phyloP scores from a whole-genome alignment of 1,284 basidiomycete species.

The Pterulicium gracile region DNA sequence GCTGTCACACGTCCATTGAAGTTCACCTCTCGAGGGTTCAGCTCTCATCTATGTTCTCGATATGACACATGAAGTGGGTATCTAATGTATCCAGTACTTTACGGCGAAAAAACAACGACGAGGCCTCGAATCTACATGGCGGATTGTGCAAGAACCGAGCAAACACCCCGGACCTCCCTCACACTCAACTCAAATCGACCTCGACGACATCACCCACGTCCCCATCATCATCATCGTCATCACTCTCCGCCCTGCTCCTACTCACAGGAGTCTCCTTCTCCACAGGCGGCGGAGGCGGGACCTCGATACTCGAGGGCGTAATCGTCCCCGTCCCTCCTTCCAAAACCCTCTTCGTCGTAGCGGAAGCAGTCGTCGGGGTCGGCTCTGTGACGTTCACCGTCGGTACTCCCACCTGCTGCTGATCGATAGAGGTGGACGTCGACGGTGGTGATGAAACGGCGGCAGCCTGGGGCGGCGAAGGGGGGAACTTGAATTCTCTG shows the following conservation, averaged over 20 bases:
- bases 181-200: conserved; percentile 30
- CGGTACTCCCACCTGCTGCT: conserved; percentile 11
- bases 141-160: too few relatives aligned
- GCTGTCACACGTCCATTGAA: too few relatives aligned
- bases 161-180: too few relatives aligned
- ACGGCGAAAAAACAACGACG: too few relatives aligned
- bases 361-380: conserved; percentile 5
- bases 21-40: too few relatives aligned
- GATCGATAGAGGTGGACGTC: neutral
- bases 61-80: too few relatives aligned
- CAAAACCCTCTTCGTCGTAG: conserved; percentile 8
- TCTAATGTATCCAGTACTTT: too few relatives aligned
- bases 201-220: conserved; percentile 63
- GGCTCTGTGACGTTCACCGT: conserved; percentile 5
- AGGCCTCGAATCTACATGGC: too few relatives aligned
- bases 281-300: conserved; percentile 65
- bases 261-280: conserved; percentile 47
- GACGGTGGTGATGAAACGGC: neutral
- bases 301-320: conserved; percentile 56
- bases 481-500: conserved; percentile 64
- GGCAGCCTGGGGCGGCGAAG: neutral
- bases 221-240: conserved; percentile 40
- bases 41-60: too few relatives aligned
- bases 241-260: conserved; percentile 26
- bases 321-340: conserved; percentile 27